Base-by-base conservation (phyloP, 108 stramenopile genomes). In the Heterococcus sp. region DNA sequence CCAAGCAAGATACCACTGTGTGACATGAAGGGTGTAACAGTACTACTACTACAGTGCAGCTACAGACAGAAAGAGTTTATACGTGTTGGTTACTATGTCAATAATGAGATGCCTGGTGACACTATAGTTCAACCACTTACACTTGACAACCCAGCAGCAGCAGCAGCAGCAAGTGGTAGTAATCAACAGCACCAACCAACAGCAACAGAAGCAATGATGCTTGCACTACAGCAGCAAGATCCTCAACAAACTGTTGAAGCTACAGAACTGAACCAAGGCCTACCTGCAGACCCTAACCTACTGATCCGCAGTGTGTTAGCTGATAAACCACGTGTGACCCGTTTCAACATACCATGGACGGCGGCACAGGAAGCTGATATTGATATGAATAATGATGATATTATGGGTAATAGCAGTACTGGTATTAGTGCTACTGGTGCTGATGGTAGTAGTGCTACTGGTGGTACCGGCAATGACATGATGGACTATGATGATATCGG, bases 51-150 rank as follows among this genome's bases (percentile, higher is more conserved):
- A 3, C 95, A 96, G 27, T 98, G 97, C 89, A 87, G 88, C 37
- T 99, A 97, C 90, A 84, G 89, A 72, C 95, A 94, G 65, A 89
- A 91, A 39, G 96, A 97, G 78, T 99, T 98, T 81, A 92, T 97
- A 3, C 90, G 96, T 29, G 92, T 99, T 3, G 99, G 99, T 21
- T 99, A 98, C 89, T 99, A 98, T 89, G 99, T 99, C 71, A 96
- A 97, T 85, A 98, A 99, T 89, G 98, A 97, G 5, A 29, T 2
- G 68, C 1, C 68, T 37, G 68, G 30, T 31, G 72, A 73, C 2
- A 14, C 21, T 39, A n/a, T n/a, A n/a, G n/a, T n/a, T n/a, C n/a
- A n/a, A n/a, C n/a, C n/a, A n/a, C n/a, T n/a, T n/a, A n/a, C n/a
- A n/a, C n/a, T n/a, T n/a, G n/a, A n/a, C n/a, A n/a, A n/a, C n/a